Percentiles rank a stretch among this genome's conserved stretches.
phyloP scores from a whole-genome alignment of 495 filamentous ascomycete genomes.

The Aspergillus incahuasiensis region DNA sequence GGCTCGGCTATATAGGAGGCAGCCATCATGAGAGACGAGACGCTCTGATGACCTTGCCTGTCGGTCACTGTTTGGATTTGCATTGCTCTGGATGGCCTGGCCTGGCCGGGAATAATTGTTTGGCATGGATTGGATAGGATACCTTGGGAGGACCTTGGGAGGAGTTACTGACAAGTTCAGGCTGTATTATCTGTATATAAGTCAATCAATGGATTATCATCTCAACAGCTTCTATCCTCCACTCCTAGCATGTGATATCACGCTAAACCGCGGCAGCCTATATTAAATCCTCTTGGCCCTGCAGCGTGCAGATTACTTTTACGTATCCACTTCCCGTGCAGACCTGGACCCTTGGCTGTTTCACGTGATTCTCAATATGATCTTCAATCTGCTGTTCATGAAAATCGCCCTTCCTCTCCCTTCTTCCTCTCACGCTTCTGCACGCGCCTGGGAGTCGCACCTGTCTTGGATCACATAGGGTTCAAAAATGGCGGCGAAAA shows the following conservation, averaged over 20 bases:
- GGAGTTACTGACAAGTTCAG: background rate
- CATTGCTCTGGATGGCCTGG: conserved; percentile 1
- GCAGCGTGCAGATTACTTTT: no score
- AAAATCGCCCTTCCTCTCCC: background rate
- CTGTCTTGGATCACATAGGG: background rate
- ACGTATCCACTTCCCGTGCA: background rate
- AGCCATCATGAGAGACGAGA: background rate
- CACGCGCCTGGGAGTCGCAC: background rate
- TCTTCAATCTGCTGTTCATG: background rate
- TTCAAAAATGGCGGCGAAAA: background rate
- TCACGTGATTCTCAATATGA: background rate
- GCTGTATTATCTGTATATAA: conserved; percentile 12
- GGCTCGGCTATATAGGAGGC: conserved; percentile 10
- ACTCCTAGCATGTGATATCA: background rate
- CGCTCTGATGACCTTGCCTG: conserved; percentile 3
- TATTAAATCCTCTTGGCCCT: background rate
- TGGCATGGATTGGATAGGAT: conserved; percentile 8
- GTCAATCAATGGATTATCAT: background rate
- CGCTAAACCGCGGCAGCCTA: background rate
- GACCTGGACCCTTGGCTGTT: background rate
- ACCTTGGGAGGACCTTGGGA: conserved; percentile 4
- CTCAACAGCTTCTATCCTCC: background rate
- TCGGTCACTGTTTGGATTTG: conserved; percentile 17
- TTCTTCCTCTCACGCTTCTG: background rate
- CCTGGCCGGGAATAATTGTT: conserved; percentile 4